Evolutionary conservation across 2,329 filamentous ascomycete genomes (phyloP), one percentile per base, ranked within the genome.

Genomic region (Amphichorda felina): DNA sequence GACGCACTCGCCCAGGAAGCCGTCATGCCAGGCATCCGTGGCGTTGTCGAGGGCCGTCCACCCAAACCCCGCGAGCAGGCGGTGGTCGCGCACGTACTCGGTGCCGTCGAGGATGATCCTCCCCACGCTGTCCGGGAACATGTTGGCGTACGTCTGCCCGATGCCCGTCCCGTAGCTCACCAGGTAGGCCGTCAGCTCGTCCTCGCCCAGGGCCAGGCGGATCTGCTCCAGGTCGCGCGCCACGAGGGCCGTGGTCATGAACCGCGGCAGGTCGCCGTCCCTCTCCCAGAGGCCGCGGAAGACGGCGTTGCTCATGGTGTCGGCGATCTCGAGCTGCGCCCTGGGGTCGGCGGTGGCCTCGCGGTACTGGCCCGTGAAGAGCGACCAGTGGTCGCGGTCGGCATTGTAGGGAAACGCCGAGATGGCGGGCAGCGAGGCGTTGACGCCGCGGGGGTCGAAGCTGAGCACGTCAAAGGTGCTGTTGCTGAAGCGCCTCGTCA

Each of bases 121-220:
- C 0, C 66, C 67, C 0, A 67, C 64, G 30, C 58, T 60, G 15
- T 57, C 43, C 1, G 67, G 66, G 28, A 70, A 70, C 60, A 70
- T 63, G 39, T 57, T 60, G 18, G 63, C 65, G 36, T 66, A 71
- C 0, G 63, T 68, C 46, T 70, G 66, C 0, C 64, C 68, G 31
- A 71, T 69, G 4, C 61, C 64, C 0, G 66, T 70, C 14, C 68
- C 68, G 38, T 71, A 70, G n/a, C n/a, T n/a, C n/a, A n/a, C n/a
- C n/a, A n/a, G 50, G 35, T 68, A 68, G 33, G 1, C 60, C 2
- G 64, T 68, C 39, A 70, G 38, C 36, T 66, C 59, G 4, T 63
- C 59, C 42, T 70, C 66, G 5, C 48, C 57, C 0, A 69, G 50
- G 0, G 60, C 59, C 16, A 54, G 57, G 11, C 66, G 59, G 30